Conservation (phyloP, 495 filamentous ascomycete genomes). For the Tirmania nivea region DNA sequence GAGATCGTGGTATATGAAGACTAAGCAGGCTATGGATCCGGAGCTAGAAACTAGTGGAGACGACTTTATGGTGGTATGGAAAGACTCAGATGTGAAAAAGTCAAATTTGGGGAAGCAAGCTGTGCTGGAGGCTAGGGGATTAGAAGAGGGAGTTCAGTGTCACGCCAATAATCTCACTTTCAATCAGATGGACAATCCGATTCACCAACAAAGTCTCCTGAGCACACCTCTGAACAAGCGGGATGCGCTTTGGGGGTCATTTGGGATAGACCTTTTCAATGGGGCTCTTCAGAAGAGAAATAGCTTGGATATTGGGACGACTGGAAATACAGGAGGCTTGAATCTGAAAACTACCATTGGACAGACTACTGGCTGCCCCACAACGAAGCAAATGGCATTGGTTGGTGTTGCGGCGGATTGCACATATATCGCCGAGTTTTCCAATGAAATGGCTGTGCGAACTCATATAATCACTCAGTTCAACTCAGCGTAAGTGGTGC, state of each 20-base stretch:
- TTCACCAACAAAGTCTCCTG: background rate
- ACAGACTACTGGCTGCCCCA: slow-evolving; percentile 58
- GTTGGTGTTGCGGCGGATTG: slow-evolving; percentile 89
- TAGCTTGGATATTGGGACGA: slow-evolving; percentile 7
- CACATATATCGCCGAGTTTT: slow-evolving; percentile 53
- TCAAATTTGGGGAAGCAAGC: background rate
- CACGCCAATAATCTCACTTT: slow-evolving; percentile 18
- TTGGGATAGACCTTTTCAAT: slow-evolving; percentile 5
- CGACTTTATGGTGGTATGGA: slow-evolving; percentile 77
- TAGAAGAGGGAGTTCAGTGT: slow-evolving; percentile 22
- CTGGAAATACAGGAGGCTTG: slow-evolving; percentile 60
- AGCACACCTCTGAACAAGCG: background rate
- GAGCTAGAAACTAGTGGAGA: slow-evolving; percentile 33
- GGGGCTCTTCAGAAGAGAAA: slow-evolving; percentile 13
- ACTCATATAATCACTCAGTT: slow-evolving; percentile 62
- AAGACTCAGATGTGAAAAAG: slow-evolving; percentile 50
- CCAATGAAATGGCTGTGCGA: slow-evolving; percentile 33
- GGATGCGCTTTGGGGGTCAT: background rate
- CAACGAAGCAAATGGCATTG: slow-evolving; percentile 67
- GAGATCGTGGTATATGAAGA: slow-evolving; percentile 48
- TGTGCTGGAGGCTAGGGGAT: background rate
- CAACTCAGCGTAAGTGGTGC: slow-evolving; percentile 38
- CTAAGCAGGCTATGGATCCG: slow-evolving; percentile 55
- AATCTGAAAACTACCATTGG: slow-evolving; percentile 70
- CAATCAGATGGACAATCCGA: slow-evolving; percentile 15